Percentiles rank a stretch among this genome's conserved stretches.
phyloP scores from a whole-genome alignment of 352 stramenopile genomes.

The Phytophthora colocasiae region DNA sequence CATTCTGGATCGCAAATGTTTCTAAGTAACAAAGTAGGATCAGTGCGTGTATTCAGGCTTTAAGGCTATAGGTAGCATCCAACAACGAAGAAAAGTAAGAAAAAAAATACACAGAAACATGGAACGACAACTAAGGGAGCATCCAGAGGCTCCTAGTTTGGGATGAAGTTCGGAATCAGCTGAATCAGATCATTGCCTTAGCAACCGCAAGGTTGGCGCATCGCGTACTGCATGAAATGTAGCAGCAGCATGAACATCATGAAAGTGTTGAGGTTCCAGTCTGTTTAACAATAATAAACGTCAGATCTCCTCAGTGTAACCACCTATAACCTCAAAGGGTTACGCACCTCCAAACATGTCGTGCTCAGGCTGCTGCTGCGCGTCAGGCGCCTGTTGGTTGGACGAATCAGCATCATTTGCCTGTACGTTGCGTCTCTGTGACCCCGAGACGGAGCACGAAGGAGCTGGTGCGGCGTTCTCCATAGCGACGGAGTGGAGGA shows the following conservation, averaged over 20 bases:
- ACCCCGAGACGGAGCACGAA: slow-evolving; percentile 49
- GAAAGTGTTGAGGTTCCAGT: slow-evolving; percentile 86
- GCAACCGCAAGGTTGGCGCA: slow-evolving; percentile 84
- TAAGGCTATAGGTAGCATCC: slow-evolving; percentile 25
- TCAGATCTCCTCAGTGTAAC: slow-evolving; percentile 1
- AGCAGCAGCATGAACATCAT: slow-evolving; percentile 88
- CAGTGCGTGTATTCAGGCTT: slow-evolving; percentile 31
- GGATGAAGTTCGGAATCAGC: not conserved
- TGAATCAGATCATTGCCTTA: slow-evolving; percentile 37
- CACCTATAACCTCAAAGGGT: not conserved
- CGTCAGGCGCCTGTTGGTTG: slow-evolving; percentile 19
- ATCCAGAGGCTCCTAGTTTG: not conserved
- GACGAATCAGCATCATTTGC: slow-evolving; percentile 20
- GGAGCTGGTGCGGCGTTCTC: slow-evolving; percentile 41
- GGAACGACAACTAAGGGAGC: slow-evolving; percentile 29
- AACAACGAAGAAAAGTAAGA: slow-evolving; percentile 19
- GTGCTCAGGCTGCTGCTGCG: slow-evolving; percentile 50
- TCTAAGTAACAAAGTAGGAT: slow-evolving; percentile 40
- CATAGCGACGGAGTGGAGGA: slow-evolving; percentile 34
- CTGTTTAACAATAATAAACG: slow-evolving; percentile 29
- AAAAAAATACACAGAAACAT: slow-evolving; percentile 35
- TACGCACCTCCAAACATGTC: slow-evolving; percentile 87
- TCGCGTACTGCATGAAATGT: slow-evolving; percentile 90
- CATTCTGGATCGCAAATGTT: slow-evolving; percentile 88
- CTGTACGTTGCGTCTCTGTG: slow-evolving; percentile 33